Conservation (phyloP, 2,329 filamentous ascomycete genomes). For the Lecanicillium sp. region DNA sequence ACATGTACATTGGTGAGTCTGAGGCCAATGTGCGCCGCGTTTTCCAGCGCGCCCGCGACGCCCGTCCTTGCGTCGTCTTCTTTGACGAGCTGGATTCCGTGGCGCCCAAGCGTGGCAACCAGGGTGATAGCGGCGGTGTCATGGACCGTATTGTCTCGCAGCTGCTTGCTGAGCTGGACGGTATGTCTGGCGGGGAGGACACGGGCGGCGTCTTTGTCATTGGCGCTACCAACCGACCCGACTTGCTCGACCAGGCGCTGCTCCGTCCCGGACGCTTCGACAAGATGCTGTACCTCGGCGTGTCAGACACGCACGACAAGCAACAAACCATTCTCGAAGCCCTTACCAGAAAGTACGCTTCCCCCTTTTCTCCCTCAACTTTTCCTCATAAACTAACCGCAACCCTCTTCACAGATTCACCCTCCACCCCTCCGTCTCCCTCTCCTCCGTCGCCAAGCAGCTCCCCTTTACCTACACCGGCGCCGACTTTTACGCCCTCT, state of each 20-base stretch:
- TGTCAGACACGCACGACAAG: conserved; percentile 94
- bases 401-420: conserved; percentile 58
- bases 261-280: conserved; percentile 89
- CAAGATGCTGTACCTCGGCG: conserved; percentile 96
- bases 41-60: conserved; percentile 80
- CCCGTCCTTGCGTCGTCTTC: conserved; percentile 83
- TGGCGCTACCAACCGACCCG: conserved; percentile 89
- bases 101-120: conserved; percentile 91
- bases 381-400: conserved; percentile 5
- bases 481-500: conserved; percentile 93
- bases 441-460: conserved; percentile 62
- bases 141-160: conserved; percentile 98
- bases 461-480: conserved; percentile 96
- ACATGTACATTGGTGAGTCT: conserved; percentile 95
- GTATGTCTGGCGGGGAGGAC: conserved; percentile 91
- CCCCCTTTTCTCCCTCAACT: conserved; percentile 3
- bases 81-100: conserved; percentile 92
- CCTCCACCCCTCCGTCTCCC: conserved; percentile 69
- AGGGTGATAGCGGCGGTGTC: conserved; percentile 92
- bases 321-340: conserved; percentile 92
- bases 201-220: conserved; percentile 91
- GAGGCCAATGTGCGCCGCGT: conserved; percentile 87
- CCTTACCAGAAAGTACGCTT: conserved; percentile 75
- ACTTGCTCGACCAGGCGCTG: conserved; percentile 84
- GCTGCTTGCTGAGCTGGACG: conserved; percentile 87